Evolutionary conservation across 768 basidiomycete species (phyloP).

Genomic region (Auricularia cornea): DNA sequence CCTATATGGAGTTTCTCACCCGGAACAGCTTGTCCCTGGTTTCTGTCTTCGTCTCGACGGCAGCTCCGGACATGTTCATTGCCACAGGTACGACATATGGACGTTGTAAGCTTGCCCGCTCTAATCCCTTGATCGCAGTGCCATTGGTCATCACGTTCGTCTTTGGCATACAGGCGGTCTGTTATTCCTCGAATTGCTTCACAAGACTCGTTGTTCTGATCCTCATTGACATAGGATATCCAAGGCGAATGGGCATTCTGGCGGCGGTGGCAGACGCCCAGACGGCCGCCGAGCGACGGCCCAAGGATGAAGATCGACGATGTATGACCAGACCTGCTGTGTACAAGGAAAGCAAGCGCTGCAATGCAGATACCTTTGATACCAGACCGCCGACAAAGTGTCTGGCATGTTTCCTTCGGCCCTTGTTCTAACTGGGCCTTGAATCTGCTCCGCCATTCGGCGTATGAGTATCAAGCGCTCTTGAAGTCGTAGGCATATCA

Average conservation of each 20-base stretch:
- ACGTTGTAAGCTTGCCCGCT: too few species aligned
- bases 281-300: not conserved
- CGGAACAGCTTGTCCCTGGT: not conserved
- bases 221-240: not conserved
- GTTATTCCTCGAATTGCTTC: not conserved
- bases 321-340: not conserved
- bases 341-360: too few species aligned
- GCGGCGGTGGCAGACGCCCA: not conserved
- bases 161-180: not conserved
- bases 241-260: not conserved
- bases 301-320: not conserved
- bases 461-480: too few species aligned
- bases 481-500: too few species aligned
- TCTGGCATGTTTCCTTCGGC: too few species aligned
- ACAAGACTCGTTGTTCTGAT: too few species aligned
- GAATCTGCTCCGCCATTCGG: too few species aligned
- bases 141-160: not conserved
- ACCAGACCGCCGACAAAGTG: too few species aligned
- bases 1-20: not conserved
- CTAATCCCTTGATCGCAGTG: not conserved
- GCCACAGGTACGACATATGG: not conserved
- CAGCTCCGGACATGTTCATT: not conserved
- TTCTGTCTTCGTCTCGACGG: not conserved
- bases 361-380: too few species aligned
- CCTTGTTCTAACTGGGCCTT: too few species aligned